Evolutionary conservation across 164 flowering plant species (phyloP), one percentile per base, ranked within the genome.

Genomic region (Stephania japonica): DNA sequence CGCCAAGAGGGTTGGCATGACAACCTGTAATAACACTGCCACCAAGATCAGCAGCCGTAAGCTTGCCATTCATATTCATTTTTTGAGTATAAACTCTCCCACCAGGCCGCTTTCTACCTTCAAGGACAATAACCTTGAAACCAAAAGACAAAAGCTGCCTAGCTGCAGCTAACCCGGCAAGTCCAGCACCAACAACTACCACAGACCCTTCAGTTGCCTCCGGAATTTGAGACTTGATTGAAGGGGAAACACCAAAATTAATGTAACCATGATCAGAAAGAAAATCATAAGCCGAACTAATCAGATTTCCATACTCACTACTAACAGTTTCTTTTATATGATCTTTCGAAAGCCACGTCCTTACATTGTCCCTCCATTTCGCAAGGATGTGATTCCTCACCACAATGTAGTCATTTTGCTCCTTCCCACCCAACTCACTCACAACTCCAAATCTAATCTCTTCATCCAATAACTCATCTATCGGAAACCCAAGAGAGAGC

Each of bases 11-110:
- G 75, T 95, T 95, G 5, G 97, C 99, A 82, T 90, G 91, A 27
- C 87, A 86, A 64, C 99, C 98, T 1, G 98, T 95, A 65, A 95
- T 86, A 53, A 95, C 94, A 83, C 94, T 91, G 16, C 98, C 99
- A 67, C 99, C 99, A 61, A 93, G 87, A 75, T 95, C 99, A n/a
- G 84, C 94, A 10, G 90, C 91, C 0, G 90, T 94, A 77, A 74
- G 82, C 18, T 79, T 84, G 65, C 83, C 91, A 41, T 83, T 74
- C 62, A 43, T 62, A 47, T 90, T 92, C 87, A 95, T 89, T 80
- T 85, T 90, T 75, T 88, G 87, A 13, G 98, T 90, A 78, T 89
- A 91, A 63, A 91, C 98, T 80, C 97, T 86, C 24, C 98, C 98
- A 7, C 98, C 97, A 44, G 98, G 89, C 65, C 98, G 87, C 42